Conservation (phyloP, 2,329 filamentous ascomycete genomes). For the Myriosclerotinia curreyana region DNA sequence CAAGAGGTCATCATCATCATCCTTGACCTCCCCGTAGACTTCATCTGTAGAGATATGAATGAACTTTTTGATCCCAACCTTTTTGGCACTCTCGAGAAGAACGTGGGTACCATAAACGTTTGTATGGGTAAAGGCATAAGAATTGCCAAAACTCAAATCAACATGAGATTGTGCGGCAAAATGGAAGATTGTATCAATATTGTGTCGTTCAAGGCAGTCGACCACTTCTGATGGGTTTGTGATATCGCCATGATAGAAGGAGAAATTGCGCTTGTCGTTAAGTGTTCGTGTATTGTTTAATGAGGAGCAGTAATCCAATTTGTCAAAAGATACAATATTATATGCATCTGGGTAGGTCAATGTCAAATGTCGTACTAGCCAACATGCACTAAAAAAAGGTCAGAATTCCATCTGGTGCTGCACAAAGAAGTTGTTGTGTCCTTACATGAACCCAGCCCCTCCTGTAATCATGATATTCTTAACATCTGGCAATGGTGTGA, state of each 20-base stretch:
- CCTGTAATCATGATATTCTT: constrained; percentile 83
- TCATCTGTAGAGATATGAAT: constrained; percentile 84
- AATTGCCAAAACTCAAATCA: constrained; percentile 78
- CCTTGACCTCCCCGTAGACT: constrained; percentile 77
- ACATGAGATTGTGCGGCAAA: constrained; percentile 86
- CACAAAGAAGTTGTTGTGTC: constrained; percentile 27
- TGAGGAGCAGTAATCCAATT: constrained; percentile 78
- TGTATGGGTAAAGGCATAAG: constrained; percentile 75
- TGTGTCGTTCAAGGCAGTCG: constrained; percentile 65
- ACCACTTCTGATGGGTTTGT: constrained; percentile 68
- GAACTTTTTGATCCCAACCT: constrained; percentile 67
- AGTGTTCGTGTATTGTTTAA: constrained; percentile 74
- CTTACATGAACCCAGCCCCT: constrained; percentile 82
- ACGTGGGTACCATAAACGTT: constrained; percentile 86
- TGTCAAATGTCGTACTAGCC: constrained; percentile 76
- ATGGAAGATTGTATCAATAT: constrained; percentile 77
- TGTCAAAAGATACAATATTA: constrained; percentile 80
- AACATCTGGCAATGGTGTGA: constrained; percentile 64
- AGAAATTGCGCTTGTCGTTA: constrained; percentile 67
- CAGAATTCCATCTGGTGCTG: constrained; percentile 24
- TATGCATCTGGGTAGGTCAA: constrained; percentile 71
- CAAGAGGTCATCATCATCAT: constrained; percentile 66
- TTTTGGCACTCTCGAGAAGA: constrained; percentile 72
- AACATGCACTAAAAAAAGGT: constrained; percentile 62
- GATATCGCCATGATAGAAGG: constrained; percentile 76